These are phyloP conservation scores for Aspergillus awamori DNA, from an alignment of 2,329 filamentous ascomycete species.

Conservation along the genomic window DNA sequence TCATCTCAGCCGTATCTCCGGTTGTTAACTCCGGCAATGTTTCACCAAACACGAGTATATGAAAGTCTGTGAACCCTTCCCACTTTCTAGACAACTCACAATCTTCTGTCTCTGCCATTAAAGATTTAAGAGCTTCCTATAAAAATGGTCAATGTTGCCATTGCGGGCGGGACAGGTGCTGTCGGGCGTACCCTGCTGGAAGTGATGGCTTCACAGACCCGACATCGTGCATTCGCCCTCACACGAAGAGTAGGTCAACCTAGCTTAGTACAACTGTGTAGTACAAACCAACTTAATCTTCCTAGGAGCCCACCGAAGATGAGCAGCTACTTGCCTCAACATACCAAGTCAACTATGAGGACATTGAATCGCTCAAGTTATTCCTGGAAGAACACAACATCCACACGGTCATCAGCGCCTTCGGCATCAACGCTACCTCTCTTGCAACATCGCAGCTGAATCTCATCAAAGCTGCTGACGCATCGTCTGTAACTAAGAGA, in stretches of 20 bases:
- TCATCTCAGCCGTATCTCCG: too few species aligned
- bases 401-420: constrained; percentile 27
- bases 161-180: constrained; percentile 15
- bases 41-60: too few species aligned
- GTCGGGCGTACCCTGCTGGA: constrained; percentile 15
- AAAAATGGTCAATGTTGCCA: constrained; percentile 15
- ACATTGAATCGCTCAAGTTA: constrained; percentile 25
- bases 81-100: too few species aligned
- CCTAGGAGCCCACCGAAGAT: too few species aligned
- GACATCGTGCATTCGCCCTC: constrained; percentile 11
- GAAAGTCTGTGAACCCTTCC: too few species aligned
- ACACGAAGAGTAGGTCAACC: constrained; percentile 4
- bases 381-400: constrained; percentile 27
- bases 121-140: too few species aligned
- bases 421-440: constrained; percentile 13
- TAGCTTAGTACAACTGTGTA: too few species aligned
- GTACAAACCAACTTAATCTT: accelerated
- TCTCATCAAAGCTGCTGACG: constrained; percentile 25
- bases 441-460: constrained; percentile 17
- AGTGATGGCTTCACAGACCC: background rate
- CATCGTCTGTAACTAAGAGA: constrained; percentile 17
- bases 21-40: too few species aligned
- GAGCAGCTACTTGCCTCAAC: too few species aligned
- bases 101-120: too few species aligned
- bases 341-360: constrained; percentile 29